Conservation (phyloP, 23 red algal genomes). For the Pyropia haitanensis region DNA sequence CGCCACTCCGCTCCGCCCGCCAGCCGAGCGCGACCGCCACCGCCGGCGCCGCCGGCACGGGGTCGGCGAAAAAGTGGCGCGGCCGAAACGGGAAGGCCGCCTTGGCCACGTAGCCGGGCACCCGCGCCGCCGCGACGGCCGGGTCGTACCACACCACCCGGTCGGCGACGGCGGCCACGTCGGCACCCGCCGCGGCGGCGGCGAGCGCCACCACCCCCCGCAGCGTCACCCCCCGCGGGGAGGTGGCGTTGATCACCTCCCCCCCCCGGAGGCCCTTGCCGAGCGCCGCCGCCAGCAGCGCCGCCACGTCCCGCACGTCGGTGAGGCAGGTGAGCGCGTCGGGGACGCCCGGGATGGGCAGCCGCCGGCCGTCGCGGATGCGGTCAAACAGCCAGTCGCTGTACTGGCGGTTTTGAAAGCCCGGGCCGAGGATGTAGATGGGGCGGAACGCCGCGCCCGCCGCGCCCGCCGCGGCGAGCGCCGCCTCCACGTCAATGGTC, state of each 20-base stretch:
- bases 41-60: slow-evolving; percentile 10
- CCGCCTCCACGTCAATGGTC: slow-evolving; percentile 49
- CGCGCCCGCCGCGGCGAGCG: slow-evolving; percentile 31
- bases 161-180: slow-evolving; percentile 10
- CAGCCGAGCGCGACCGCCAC: slow-evolving; percentile 23
- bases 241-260: slow-evolving; percentile 36
- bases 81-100: slow-evolving; percentile 74
- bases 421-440: slow-evolving; percentile 75
- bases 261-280: slow-evolving; percentile 45
- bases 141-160: slow-evolving; percentile 48
- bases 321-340: slow-evolving; percentile 64
- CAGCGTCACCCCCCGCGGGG: slow-evolving; percentile 26
- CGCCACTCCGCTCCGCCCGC: slow-evolving; percentile 18
- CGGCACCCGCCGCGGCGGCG: slow-evolving; percentile 20
- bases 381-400: slow-evolving; percentile 91
- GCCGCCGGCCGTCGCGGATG: slow-evolving; percentile 39
- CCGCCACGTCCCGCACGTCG: slow-evolving; percentile 74
- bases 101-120: slow-evolving; percentile 40
- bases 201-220: slow-evolving; percentile 29
- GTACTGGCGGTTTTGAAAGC: slow-evolving; percentile 63
- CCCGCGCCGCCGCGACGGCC: slow-evolving; percentile 7
- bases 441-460: slow-evolving; percentile 62
- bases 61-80: slow-evolving; percentile 80
- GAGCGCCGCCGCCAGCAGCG: slow-evolving; percentile 59
- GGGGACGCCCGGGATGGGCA: slow-evolving; percentile 51